Evolutionary conservation across 2,329 filamentous ascomycete species (phyloP).

Genomic region (Plenodomus lindquistii): DNA sequence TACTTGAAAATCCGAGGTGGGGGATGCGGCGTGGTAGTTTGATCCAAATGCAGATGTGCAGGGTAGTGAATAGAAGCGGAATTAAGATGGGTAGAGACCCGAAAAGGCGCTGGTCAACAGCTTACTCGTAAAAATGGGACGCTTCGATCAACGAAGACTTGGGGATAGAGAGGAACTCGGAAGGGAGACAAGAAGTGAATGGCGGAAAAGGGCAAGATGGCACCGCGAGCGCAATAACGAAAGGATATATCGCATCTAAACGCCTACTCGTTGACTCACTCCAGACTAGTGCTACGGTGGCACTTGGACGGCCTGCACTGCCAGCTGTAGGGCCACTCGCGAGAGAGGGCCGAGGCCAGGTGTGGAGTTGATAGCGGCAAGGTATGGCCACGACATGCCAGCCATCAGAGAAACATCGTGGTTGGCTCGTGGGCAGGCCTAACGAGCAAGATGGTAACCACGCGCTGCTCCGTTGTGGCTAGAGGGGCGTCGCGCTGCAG

Average conservation of each 20-base stretch:
- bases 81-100: slow-evolving; percentile 44
- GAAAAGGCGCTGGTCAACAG: slow-evolving; percentile 50
- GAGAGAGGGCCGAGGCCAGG: slow-evolving; percentile 19
- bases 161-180: slow-evolving; percentile 27
- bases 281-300: slow-evolving; percentile 32
- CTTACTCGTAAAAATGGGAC: slow-evolving; percentile 39
- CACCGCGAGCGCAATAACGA: slow-evolving; percentile 31
- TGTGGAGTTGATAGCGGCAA: slow-evolving; percentile 38
- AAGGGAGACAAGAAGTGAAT: slow-evolving; percentile 42
- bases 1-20: slow-evolving; percentile 33
- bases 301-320: slow-evolving; percentile 31
- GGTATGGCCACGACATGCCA: slow-evolving; percentile 41
- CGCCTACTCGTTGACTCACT: slow-evolving; percentile 29
- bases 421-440: slow-evolving; percentile 30
- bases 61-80: slow-evolving; percentile 28
- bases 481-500: slow-evolving; percentile 25
- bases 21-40: slow-evolving; percentile 19
- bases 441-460: slow-evolving; percentile 19
- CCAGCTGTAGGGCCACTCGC: slow-evolving; percentile 38
- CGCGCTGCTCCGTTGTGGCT: slow-evolving; percentile 25
- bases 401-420: slow-evolving; percentile 20
- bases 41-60: slow-evolving; percentile 27
- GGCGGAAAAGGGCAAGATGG: slow-evolving; percentile 25
- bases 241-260: slow-evolving; percentile 43
- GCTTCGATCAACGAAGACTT: slow-evolving; percentile 53